A percentile compares a stretch with the other conserved stretches of the same genome.
These are phyloP conservation scores for Fusarium sp. DNA, from an alignment of 2,329 filamentous ascomycete genomes.

Conservation along the genomic window DNA sequence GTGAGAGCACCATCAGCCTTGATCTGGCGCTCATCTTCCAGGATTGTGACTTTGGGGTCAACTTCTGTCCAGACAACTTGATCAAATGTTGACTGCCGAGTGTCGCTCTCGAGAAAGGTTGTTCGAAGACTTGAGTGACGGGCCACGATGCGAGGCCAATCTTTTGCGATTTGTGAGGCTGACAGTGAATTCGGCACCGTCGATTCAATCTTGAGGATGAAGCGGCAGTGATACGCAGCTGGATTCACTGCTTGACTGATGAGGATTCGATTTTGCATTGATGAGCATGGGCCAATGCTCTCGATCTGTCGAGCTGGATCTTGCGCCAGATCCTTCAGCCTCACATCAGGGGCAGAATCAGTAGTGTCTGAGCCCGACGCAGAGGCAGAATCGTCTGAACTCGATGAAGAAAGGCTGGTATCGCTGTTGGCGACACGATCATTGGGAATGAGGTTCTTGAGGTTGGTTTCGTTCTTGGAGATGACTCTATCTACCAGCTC, in stretches of 20 bases:
- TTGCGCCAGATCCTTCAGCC: not conserved
- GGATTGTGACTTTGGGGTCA: not conserved
- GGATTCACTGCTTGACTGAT: conserved; percentile 3
- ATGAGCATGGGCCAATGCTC: conserved; percentile 4
- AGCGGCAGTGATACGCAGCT: conserved; percentile 1
- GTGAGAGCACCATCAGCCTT: not conserved
- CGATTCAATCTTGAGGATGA: not conserved
- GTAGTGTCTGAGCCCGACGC: conserved; percentile 1
- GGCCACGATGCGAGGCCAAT: not conserved
- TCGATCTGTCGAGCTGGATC: not conserved
- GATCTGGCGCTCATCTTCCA: not conserved
- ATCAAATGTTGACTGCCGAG: conserved; percentile 1
- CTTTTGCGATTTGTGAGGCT: not conserved
- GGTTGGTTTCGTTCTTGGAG: conserved; percentile 1
- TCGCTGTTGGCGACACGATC: not conserved
- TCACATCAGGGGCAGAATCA: not conserved
- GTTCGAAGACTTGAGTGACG: conserved; percentile 8
- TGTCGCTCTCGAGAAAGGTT: not conserved
- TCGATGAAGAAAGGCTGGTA: not conserved
- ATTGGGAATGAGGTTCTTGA: not conserved
- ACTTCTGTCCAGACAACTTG: conserved; percentile 11
- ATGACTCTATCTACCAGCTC: conserved; percentile 4
- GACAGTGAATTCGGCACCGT: not conserved
- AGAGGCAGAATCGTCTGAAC: not conserved
- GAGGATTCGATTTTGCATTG: conserved; percentile 9